phyloP scores from a whole-genome alignment of 805 yeast species.

The Cyberlindnera maclurae region DNA sequence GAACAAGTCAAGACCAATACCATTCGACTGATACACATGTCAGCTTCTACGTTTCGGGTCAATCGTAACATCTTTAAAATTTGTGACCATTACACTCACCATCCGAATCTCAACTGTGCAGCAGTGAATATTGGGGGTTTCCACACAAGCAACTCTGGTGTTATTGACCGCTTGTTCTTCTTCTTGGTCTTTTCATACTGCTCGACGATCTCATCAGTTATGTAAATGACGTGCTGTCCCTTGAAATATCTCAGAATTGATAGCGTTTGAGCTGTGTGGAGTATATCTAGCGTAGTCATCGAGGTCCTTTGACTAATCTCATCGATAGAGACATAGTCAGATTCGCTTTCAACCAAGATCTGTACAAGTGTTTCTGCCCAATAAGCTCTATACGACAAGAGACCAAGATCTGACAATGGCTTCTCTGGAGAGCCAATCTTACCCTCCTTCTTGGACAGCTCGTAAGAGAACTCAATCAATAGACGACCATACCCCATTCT shows the following conservation, averaged over 20 bases:
- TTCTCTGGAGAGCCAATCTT: slow-evolving; percentile 97
- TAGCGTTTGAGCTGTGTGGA: slow-evolving; percentile 87
- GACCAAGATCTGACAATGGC: slow-evolving; percentile 91
- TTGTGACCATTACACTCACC: slow-evolving; percentile 40
- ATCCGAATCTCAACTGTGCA: slow-evolving; percentile 90
- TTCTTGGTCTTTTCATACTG: slow-evolving; percentile 62
- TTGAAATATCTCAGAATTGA: slow-evolving; percentile 87
- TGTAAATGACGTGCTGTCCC: slow-evolving; percentile 86
- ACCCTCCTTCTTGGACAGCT: slow-evolving; percentile 77
- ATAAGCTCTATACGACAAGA: slow-evolving; percentile 86
- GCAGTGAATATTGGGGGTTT: slow-evolving; percentile 93
- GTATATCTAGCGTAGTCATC: slow-evolving; percentile 93
- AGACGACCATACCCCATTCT: slow-evolving; percentile 90
- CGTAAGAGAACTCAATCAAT: slow-evolving; percentile 89
- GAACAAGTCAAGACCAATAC: slow-evolving; percentile 40
- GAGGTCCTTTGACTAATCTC: slow-evolving; percentile 81
- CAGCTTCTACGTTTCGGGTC: background rate
- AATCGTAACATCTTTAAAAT: slow-evolving; percentile 1
- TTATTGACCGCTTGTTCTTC: slow-evolving; percentile 70
- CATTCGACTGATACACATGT: slow-evolving; percentile 47
- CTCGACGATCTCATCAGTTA: slow-evolving; percentile 76
- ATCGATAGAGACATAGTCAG: slow-evolving; percentile 65
- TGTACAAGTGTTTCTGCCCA: slow-evolving; percentile 91
- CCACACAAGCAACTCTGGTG: slow-evolving; percentile 73
- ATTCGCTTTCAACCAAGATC: slow-evolving; percentile 53